Conservation (phyloP, 176 grass and related monocot species). For the Leersia perrieri region DNA sequence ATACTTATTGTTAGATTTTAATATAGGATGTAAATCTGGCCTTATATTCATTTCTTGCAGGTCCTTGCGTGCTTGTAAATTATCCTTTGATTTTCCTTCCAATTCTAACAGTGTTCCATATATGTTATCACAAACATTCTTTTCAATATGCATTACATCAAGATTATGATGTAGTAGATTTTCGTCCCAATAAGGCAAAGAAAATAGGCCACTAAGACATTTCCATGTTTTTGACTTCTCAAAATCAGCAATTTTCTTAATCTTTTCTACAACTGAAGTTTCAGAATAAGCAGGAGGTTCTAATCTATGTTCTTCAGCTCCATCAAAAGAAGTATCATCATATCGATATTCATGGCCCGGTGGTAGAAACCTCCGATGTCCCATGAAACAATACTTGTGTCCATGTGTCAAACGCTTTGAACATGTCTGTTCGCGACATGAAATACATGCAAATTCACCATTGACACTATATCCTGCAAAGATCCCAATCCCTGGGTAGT, state of each 20-base stretch:
- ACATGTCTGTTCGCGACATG: neutral
- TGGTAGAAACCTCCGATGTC: neutral
- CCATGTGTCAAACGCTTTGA: neutral
- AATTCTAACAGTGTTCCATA: neutral
- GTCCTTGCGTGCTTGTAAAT: neutral
- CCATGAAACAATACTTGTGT: slow-evolving; percentile 10
- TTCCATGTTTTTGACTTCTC: neutral
- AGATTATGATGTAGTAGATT: neutral
- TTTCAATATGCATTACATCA: neutral
- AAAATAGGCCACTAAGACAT: neutral
- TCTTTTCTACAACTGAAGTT: neutral
- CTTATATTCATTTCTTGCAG: neutral
- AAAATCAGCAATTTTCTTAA: neutral
- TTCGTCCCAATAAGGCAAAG: neutral
- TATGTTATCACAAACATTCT: neutral
- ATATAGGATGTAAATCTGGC: slow-evolving; percentile 2
- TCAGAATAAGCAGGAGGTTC: neutral
- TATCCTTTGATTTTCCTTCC: slow-evolving; percentile 10
- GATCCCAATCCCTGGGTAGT: neutral
- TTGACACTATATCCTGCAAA: neutral
- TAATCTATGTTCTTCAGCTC: neutral
- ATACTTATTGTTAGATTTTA: neutral
- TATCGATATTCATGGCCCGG: neutral
- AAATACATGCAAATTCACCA: neutral
- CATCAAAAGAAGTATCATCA: neutral